Percentiles rank a stretch among this genome's conserved stretches.
phyloP scores from a whole-genome alignment of 352 stramenopile genomes.

The Detonula confervacea region DNA sequence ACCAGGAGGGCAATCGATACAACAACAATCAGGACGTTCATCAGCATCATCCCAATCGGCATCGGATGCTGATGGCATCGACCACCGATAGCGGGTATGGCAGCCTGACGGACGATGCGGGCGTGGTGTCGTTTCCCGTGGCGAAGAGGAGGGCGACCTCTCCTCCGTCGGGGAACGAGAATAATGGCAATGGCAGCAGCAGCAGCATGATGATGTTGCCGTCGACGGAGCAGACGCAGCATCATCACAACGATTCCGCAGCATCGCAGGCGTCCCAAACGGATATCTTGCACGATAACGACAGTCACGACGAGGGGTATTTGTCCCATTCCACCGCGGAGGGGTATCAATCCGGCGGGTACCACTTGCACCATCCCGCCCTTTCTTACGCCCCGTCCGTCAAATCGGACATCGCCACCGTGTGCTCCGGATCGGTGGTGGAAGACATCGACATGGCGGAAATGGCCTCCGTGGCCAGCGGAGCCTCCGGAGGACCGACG shows the following conservation, averaged over 20 bases:
- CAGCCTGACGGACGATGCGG: constrained; percentile 17
- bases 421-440: constrained; percentile 32
- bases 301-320: constrained; percentile 44
- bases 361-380: constrained; percentile 7
- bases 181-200: no score
- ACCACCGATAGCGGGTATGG: constrained; percentile 6
- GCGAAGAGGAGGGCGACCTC: constrained; percentile 14
- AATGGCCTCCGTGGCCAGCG: constrained; percentile 36
- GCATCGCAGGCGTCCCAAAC: constrained; percentile 22
- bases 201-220: no score
- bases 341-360: constrained; percentile 32
- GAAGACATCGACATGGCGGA: constrained; percentile 43
- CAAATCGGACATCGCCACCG: constrained; percentile 36
- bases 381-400: constrained; percentile 25
- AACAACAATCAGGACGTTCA: no score
- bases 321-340: constrained; percentile 40
- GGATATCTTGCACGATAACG: constrained; percentile 17
- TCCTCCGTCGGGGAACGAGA: neutral
- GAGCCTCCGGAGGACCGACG: neutral
- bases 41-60: no score
- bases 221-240: neutral
- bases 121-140: constrained; percentile 18
- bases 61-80: neutral
- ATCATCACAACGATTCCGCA: constrained; percentile 23
- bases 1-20: no score